Base-by-base conservation (phyloP, 1,284 basidiomycete species). In the Inonotus hispidus region DNA sequence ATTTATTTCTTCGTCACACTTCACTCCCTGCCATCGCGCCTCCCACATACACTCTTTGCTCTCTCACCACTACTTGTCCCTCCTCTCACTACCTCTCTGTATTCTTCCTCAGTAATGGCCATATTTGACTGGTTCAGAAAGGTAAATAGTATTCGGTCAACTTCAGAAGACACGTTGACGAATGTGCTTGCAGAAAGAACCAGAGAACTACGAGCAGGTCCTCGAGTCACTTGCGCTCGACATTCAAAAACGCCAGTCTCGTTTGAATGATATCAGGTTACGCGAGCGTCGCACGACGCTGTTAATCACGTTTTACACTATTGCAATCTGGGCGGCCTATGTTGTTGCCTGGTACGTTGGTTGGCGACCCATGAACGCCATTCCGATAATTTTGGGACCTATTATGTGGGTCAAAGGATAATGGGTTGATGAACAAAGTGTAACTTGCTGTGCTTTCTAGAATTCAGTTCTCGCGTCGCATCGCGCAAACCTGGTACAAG, bases 401-500 rank as follows among this genome's bases (percentile, higher is more conserved):
- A 77, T 96, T 52, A 69, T 92, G 95, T 96, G 72, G 70, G 88
- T 43, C 52, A 10, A 46, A 21, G 2, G 5, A 39, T 37, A 37
- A 21, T 56, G 43, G 53, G 3, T 29, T n/a, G 27, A 35, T 16
- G n/a, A 32, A n/a, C 32, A 10, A 1, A 1, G 29, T 8, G 8
- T 27, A 19, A 19, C 63, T 47, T 21, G 50, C 56, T 52, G 52
- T 53, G 64, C 47, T 68, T 37, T 65, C 39, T 68, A 96, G 95
- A 38, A 88, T 97, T 57, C 77, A 95, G 61, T 90, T 90, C 67
- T 83, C 90, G 3, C 83, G 95, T 50, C 79, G 93, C 23, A 84
- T 96, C 54, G 85, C 96, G 50, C 88, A 92, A 67, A 80, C 90
- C 67, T 95, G 91, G 89, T 99, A 95, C 69, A 82, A 81, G 10